A percentile compares a stretch with the other conserved stretches of the same genome.
Evolutionary conservation across 441 rosid genomes (phyloP).

Genomic region (Theobroma grandiflorum): DNA sequence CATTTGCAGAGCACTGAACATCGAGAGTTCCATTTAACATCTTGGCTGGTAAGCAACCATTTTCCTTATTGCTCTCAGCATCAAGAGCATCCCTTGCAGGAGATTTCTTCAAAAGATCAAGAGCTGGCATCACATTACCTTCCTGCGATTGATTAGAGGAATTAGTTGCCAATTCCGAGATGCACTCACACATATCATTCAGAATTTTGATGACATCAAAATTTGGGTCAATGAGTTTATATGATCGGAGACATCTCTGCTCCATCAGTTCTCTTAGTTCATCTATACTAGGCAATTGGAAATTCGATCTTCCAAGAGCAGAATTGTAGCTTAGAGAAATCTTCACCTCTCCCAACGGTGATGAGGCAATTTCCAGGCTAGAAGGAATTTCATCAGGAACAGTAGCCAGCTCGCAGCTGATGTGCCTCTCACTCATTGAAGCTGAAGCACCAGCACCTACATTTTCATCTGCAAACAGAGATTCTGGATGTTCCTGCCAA

Average conservation of each 20-base stretch:
- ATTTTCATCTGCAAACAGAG: conserved; percentile 36
- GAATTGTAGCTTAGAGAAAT: conserved; percentile 73
- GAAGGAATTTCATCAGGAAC: conserved; percentile 44
- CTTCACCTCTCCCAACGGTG: conserved; percentile 84
- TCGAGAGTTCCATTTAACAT: conserved; percentile 31
- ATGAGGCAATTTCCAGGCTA: conserved; percentile 74
- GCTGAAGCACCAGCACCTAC: conserved; percentile 36
- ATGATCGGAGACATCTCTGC: conserved; percentile 73
- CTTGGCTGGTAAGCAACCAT: conserved; percentile 22
- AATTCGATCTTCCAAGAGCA: conserved; percentile 56
- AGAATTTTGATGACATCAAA: conserved; percentile 70
- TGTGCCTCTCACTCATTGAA: conserved; percentile 37
- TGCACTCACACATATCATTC: conserved; percentile 85
- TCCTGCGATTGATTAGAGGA: conserved; percentile 67
- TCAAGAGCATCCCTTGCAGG: conserved; percentile 41
- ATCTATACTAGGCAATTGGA: conserved; percentile 68
- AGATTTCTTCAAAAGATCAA: conserved; percentile 58
- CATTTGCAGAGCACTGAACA: conserved; percentile 33
- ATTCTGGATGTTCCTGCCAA: conserved; percentile 40
- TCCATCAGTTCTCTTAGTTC: conserved; percentile 75
- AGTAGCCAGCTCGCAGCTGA: conserved; percentile 41
- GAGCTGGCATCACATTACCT: conserved; percentile 43
- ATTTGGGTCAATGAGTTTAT: conserved; percentile 76
- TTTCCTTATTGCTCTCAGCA: conserved; percentile 31
- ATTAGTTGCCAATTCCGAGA: conserved; percentile 70